phyloP scores from a whole-genome alignment of 2,329 filamentous ascomycete species.

The Colletotrichum theobromicola region DNA sequence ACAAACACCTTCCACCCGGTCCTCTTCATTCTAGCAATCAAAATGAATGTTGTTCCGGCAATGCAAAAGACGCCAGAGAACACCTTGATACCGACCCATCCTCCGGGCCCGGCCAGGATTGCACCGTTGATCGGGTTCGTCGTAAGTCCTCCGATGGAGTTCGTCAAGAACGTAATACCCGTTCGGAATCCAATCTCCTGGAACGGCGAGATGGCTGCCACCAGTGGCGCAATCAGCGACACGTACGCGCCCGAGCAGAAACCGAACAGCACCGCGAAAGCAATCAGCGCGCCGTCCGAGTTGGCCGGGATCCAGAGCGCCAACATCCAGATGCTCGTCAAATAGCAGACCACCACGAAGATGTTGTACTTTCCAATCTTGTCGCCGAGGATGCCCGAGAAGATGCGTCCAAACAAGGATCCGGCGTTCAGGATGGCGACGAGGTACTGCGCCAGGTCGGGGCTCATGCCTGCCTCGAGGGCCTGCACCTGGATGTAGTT shows the following conservation, averaged over 20 bases:
- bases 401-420: constrained; percentile 40
- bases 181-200: constrained; percentile 57
- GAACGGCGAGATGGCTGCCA: constrained; percentile 59
- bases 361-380: constrained; percentile 43
- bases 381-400: constrained; percentile 39
- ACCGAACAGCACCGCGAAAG: constrained; percentile 46
- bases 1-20: constrained; percentile 29
- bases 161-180: constrained; percentile 53
- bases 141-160: constrained; percentile 60
- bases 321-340: constrained; percentile 42
- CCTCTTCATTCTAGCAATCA: constrained; percentile 27
- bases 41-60: constrained; percentile 30
- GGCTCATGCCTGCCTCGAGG: constrained; percentile 29
- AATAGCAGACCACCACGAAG: constrained; percentile 49
- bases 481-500: constrained; percentile 39
- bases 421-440: constrained; percentile 44
- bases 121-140: constrained; percentile 62
- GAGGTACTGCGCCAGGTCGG: constrained; percentile 35
- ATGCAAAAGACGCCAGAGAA: constrained; percentile 38
- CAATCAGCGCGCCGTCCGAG: constrained; percentile 33
- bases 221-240: constrained; percentile 40
- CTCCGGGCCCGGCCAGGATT: constrained; percentile 32
- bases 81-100: constrained; percentile 40
- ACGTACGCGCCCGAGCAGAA: constrained; percentile 47
- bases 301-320: constrained; percentile 48